phyloP scores from a whole-genome alignment of 805 yeast species.

The Cyberlindnera japonica region DNA sequence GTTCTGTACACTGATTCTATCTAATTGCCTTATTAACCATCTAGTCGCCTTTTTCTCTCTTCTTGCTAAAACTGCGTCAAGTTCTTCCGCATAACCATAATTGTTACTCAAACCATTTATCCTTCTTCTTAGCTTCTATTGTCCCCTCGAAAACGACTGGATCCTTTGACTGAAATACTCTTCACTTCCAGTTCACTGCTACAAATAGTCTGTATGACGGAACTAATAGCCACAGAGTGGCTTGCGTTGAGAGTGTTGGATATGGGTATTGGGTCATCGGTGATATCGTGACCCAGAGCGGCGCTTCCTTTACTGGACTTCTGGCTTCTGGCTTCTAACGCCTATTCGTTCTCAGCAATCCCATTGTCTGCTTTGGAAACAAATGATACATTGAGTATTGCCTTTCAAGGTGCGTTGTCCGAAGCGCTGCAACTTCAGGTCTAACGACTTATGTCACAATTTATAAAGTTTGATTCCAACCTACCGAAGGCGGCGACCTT shows the following conservation, averaged over 20 bases:
- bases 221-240: not conserved
- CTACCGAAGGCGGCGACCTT: conserved; percentile 2
- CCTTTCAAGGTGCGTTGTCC: conserved; percentile 3
- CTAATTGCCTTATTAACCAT: too few relatives aligned
- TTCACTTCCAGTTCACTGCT: not conserved
- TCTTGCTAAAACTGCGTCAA: too few relatives aligned
- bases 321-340: not conserved
- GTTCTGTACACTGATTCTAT: too few relatives aligned
- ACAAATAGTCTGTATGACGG: conserved; percentile 2
- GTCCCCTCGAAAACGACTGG: not conserved
- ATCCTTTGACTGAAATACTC: not conserved
- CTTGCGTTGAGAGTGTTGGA: conserved; percentile 3
- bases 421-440: conserved; percentile 3
- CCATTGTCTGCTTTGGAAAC: conserved; percentile 1
- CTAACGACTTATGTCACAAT: conserved; percentile 2
- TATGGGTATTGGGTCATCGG: conserved; percentile 6
- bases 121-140: not conserved
- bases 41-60: too few relatives aligned
- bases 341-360: conserved; percentile 1
- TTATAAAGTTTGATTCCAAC: conserved; percentile 3
- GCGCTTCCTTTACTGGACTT: not conserved
- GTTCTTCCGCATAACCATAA: too few relatives aligned
- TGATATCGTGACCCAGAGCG: not conserved
- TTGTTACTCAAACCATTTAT: not conserved
- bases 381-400: conserved; percentile 2